Evolutionary conservation across 2,329 filamentous ascomycete species (phyloP), one percentile per base, ranked within the genome.

Genomic region (Fusarium praegraminearum): DNA sequence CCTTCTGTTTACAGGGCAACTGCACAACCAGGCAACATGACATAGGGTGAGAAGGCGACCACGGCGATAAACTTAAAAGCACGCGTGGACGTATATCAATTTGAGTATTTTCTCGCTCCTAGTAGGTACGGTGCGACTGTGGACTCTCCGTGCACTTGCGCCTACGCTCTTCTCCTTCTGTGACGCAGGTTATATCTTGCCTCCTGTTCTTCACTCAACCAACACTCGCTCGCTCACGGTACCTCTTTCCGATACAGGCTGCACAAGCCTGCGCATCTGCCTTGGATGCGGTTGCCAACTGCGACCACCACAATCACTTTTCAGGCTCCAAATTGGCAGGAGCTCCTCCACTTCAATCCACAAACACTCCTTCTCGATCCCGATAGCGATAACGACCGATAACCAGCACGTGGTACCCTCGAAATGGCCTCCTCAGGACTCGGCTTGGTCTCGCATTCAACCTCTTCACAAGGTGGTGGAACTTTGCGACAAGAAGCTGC

Each of bases 401-500:
- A 60, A 51, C 38, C 33, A 33, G 52, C 60, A 65, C 49, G 57
- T 45, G 47, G 28, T 45, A 72, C 63, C 67, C 55, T 70, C 67
- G 54, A 45, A 45, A 75, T 75, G 73, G 67, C 73, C 22, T 75
- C 73, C 36, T 64, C 73, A 26, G 69, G 73, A n/a, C 61, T 73
- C 36, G 73, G 70, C 51, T 66, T 67, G 52, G 57, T 58, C 55
- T 67, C 69, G 54, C 60, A 58, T 50, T 67, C 71, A 44, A 64
- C 63, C 24, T 71, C 69, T 45, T 50, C 55, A 55, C 50, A 57
- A 50, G 41, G 75, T 71, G 67, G 67, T 60, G 62, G 72, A 41
- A 78, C 81, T 54, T 69, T 80, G 50, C 75, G 76, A 59, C 74
- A 77, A 32, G 86, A 89, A 57, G 81, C 85, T 62, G 77, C 80